These are phyloP conservation scores for Dentipellis fragilis DNA, from an alignment of 768 basidiomycete species.

Conservation along the genomic window DNA sequence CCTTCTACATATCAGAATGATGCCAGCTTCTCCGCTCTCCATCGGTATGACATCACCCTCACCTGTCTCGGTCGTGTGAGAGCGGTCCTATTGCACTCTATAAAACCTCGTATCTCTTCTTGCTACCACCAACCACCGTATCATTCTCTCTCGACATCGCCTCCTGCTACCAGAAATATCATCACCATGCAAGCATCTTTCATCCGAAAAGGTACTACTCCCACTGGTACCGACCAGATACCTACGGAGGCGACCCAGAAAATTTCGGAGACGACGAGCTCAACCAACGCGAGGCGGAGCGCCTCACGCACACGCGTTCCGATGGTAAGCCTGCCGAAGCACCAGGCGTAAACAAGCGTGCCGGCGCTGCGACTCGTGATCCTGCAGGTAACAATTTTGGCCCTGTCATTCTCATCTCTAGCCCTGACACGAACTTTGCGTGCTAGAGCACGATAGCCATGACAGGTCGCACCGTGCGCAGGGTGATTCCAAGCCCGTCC, in stretches of 20 bases:
- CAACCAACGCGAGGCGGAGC: neutral
- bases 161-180: too few relatives aligned
- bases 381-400: neutral
- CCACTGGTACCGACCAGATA: neutral
- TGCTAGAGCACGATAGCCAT: neutral
- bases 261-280: neutral
- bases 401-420: neutral
- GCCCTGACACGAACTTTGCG: neutral
- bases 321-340: neutral
- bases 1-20: too few relatives aligned
- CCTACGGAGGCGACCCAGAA: neutral
- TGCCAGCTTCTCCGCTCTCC: too few relatives aligned
- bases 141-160: neutral
- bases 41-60: too few relatives aligned
- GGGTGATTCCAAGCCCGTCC: neutral
- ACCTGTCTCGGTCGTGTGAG: too few relatives aligned
- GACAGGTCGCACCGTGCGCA: neutral
- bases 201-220: neutral
- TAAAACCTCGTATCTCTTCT: neutral
- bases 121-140: neutral
- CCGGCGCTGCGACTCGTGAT: neutral
- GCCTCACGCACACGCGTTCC: neutral
- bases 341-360: neutral
- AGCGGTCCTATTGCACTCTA: neutral
- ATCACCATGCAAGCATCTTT: neutral